Percentiles rank a stretch among this genome's conserved stretches.
Conservation (phyloP, 2,329 filamentous ascomycete species). For the Lasiodiplodia theobromae region DNA sequence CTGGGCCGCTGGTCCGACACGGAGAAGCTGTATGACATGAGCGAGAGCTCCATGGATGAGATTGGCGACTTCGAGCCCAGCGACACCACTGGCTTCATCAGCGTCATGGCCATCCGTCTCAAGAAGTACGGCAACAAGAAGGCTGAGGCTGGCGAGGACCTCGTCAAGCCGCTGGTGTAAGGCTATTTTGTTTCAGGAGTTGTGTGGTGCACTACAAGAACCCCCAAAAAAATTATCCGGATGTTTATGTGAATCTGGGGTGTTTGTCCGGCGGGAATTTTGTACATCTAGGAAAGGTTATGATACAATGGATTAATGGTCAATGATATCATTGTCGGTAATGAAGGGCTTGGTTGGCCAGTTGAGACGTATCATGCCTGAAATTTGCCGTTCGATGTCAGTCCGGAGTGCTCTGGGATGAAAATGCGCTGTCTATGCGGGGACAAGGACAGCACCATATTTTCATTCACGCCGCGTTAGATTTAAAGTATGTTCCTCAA, state of each 20-base stretch:
- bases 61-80: slow-evolving; percentile 71
- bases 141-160: slow-evolving; percentile 30
- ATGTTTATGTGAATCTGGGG: background rate
- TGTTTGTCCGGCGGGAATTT: background rate
- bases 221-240: background rate
- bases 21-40: slow-evolving; percentile 73
- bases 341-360: background rate
- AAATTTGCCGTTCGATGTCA: too few relatives aligned
- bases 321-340: background rate
- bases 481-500: background rate
- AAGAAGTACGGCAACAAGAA: slow-evolving; percentile 32
- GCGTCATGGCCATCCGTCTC: slow-evolving; percentile 67
- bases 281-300: slow-evolving; percentile 23
- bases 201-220: background rate
- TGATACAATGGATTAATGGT: slow-evolving; percentile 27
- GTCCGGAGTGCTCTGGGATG: too few relatives aligned
- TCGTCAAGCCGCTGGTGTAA: slow-evolving; percentile 23
- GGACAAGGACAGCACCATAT: too few relatives aligned
- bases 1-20: slow-evolving; percentile 67
- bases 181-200: background rate
- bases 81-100: slow-evolving; percentile 74
- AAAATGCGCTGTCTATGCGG: too few relatives aligned
- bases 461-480: too few relatives aligned
- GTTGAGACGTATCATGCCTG: background rate
- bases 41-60: slow-evolving; percentile 73